Conservation (phyloP, 1,284 basidiomycete species). For the Sanghuangporus baumii region DNA sequence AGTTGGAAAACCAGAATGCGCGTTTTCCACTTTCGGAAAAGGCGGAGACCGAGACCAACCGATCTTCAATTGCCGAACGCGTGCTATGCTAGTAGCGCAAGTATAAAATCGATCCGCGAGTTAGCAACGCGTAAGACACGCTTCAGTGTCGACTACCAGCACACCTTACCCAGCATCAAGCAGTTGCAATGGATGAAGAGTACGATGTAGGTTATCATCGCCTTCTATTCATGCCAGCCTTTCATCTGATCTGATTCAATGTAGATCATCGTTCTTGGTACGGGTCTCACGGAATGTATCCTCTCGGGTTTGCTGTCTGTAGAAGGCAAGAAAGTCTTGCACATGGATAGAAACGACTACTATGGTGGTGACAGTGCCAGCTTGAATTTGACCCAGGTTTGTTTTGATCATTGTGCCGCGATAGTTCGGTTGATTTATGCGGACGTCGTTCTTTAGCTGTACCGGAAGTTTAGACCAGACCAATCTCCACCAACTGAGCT, state of each 20-base stretch:
- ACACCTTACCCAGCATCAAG: not conserved
- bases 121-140: conserved; percentile 4
- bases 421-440: conserved; percentile 7
- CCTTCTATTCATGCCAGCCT: conserved; percentile 15
- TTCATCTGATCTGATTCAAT: conserved; percentile 18
- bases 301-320: conserved; percentile 95
- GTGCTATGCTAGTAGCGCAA: not conserved
- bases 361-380: conserved; percentile 98
- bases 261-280: conserved; percentile 91
- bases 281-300: conserved; percentile 97
- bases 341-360: conserved; percentile 99
- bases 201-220: conserved; percentile 61
- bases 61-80: not conserved
- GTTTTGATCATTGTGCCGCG: conserved; percentile 22
- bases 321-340: conserved; percentile 99
- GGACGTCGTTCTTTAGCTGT: conserved; percentile 56
- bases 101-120: conserved; percentile 13
- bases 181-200: conserved; percentile 78
- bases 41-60: not conserved
- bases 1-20: not conserved
- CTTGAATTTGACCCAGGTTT: conserved; percentile 93
- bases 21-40: not conserved
- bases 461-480: conserved; percentile 89
- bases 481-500: conserved; percentile 70
- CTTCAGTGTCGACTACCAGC: not conserved